Percentiles rank a stretch among this genome's conserved stretches.
Evolutionary conservation across 495 filamentous ascomycete species (phyloP).

Genomic region (Podospora australis): DNA sequence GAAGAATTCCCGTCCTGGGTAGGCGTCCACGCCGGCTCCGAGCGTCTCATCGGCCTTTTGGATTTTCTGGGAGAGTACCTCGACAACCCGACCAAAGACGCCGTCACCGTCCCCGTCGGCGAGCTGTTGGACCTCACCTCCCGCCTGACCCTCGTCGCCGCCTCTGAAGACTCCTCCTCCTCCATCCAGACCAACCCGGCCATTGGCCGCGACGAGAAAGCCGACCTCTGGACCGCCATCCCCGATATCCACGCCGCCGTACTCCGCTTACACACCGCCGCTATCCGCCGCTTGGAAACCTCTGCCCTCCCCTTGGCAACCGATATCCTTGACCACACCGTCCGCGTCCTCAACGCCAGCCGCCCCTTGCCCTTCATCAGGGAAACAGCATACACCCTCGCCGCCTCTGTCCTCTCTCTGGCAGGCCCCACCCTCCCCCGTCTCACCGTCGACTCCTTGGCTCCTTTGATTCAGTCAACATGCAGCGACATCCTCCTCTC

Average conservation of each 20-base stretch:
- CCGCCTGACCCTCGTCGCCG: slow-evolving; percentile 60
- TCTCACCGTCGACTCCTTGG: slow-evolving; percentile 51
- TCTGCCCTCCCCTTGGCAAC: slow-evolving; percentile 49
- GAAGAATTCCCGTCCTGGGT: slow-evolving; percentile 60
- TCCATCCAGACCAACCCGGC: slow-evolving; percentile 53
- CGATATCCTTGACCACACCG: slow-evolving; percentile 57
- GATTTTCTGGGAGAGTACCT: slow-evolving; percentile 48
- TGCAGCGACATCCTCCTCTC: slow-evolving; percentile 58
- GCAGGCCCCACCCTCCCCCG: slow-evolving; percentile 60
- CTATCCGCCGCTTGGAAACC: slow-evolving; percentile 49
- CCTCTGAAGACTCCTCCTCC: slow-evolving; percentile 41
- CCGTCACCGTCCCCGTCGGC: slow-evolving; percentile 58
- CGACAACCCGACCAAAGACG: slow-evolving; percentile 48
- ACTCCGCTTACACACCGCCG: slow-evolving; percentile 48
- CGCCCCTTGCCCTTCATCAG: slow-evolving; percentile 52
- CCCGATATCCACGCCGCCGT: slow-evolving; percentile 67
- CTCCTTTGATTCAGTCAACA: slow-evolving; percentile 49
- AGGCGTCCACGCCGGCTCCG: slow-evolving; percentile 63
- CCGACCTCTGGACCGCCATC: slow-evolving; percentile 61
- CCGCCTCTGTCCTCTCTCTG: slow-evolving; percentile 49
- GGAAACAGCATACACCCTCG: slow-evolving; percentile 50
- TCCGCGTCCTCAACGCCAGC: slow-evolving; percentile 62
- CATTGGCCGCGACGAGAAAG: slow-evolving; percentile 70
- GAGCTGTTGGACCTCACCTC: slow-evolving; percentile 57
- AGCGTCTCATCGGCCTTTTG: slow-evolving; percentile 59